Evolutionary conservation across 75 land plant genomes (phyloP).

Genomic region (Sequoiadendron giganteum): DNA sequence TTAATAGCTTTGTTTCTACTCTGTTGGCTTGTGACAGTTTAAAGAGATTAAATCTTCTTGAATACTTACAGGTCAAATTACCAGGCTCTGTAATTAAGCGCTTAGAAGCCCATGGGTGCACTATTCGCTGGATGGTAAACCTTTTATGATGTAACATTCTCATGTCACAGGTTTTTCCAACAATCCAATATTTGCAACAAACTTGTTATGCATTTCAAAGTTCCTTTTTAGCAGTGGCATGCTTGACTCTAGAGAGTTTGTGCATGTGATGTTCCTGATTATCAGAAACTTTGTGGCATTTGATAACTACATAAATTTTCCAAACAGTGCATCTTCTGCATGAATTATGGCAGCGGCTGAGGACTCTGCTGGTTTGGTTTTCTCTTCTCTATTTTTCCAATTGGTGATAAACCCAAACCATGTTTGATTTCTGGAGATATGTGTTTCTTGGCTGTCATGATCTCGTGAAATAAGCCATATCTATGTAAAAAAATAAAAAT

Average conservation of each 20-base stretch:
- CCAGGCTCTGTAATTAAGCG: slow-evolving; percentile 49
- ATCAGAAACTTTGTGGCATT: too few species aligned
- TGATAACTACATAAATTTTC: too few species aligned
- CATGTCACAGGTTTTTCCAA: not conserved
- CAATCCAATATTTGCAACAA: not conserved
- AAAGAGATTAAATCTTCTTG: slow-evolving; percentile 75
- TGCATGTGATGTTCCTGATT: not conserved
- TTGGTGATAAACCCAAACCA: too few species aligned
- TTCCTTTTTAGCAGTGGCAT: not conserved
- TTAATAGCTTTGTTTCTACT: slow-evolving; percentile 62
- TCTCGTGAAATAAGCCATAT: too few species aligned
- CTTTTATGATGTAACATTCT: slow-evolving; percentile 29
- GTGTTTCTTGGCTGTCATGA: too few species aligned
- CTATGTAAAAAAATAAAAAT: too few species aligned
- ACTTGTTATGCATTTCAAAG: not conserved
- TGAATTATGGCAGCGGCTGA: too few species aligned
- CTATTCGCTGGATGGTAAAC: slow-evolving; percentile 75
- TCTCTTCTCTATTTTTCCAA: too few species aligned
- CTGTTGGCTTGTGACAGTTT: slow-evolving; percentile 70
- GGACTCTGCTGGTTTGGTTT: too few species aligned
- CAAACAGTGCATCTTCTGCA: too few species aligned
- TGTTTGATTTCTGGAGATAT: too few species aligned
- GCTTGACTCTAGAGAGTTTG: not conserved
- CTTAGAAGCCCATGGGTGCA: slow-evolving; percentile 74
- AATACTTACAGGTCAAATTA: slow-evolving; percentile 36